These are phyloP conservation scores for Dactylellina sp. DNA, from an alignment of 2,329 filamentous ascomycete genomes.

Conservation along the genomic window DNA sequence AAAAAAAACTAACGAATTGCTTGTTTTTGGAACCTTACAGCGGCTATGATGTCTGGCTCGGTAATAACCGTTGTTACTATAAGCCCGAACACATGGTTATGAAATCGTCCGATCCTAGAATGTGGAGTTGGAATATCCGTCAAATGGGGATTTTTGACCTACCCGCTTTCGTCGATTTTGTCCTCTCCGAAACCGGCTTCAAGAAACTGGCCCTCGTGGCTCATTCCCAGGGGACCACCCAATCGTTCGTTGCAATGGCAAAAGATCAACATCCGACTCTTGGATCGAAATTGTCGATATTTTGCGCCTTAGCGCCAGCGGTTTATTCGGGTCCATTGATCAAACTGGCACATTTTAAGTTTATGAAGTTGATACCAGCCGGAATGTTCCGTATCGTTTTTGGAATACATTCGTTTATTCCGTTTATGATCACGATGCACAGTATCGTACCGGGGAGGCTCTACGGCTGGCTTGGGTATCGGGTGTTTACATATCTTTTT, in stretches of 20 bases:
- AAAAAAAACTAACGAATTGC: too few species aligned
- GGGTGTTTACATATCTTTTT: conserved; percentile 89
- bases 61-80: conserved; percentile 92
- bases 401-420: conserved; percentile 92
- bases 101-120: conserved; percentile 79
- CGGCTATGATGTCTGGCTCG: conserved; percentile 94
- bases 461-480: conserved; percentile 86
- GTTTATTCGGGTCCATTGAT: conserved; percentile 89
- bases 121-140: conserved; percentile 97
- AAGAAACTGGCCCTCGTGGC: conserved; percentile 83
- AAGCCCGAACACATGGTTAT: conserved; percentile 79
- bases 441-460: conserved; percentile 72
- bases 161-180: conserved; percentile 80
- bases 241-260: conserved; percentile 86
- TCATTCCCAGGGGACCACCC: conserved; percentile 91
- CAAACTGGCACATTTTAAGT: conserved; percentile 88
- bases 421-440: conserved; percentile 90
- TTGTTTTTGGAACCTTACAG: conserved; percentile 63
- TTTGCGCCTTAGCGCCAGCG: conserved; percentile 89
- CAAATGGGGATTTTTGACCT: conserved; percentile 94
- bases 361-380: conserved; percentile 84
- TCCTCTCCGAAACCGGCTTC: conserved; percentile 85
- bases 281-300: conserved; percentile 83
- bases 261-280: conserved; percentile 90
- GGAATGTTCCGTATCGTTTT: conserved; percentile 83